These are phyloP conservation scores for Raphanus sativus DNA, from an alignment of 345 rosid genomes.

Conservation along the genomic window DNA sequence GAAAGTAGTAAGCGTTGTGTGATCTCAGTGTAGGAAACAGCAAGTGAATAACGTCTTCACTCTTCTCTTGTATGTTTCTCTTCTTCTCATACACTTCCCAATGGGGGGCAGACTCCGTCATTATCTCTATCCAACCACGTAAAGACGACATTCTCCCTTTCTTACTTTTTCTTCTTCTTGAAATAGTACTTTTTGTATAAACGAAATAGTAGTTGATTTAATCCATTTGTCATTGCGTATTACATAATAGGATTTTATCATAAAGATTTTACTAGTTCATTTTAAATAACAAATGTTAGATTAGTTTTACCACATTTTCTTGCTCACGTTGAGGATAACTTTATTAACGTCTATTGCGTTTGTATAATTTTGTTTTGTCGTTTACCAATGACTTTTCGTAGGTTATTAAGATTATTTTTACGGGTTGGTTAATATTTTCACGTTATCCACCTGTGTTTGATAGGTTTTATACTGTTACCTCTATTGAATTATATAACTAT, in stretches of 20 bases:
- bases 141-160: neutral
- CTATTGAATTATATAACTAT: neutral
- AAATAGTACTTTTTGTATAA: neutral
- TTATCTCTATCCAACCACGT: constrained; percentile 20
- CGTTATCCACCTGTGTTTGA: neutral
- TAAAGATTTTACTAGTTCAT: neutral
- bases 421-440: neutral
- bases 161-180: neutral
- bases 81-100: constrained; percentile 3
- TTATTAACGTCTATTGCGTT: neutral
- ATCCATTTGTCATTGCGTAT: neutral
- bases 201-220: neutral
- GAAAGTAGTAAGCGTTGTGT: constrained; percentile 13
- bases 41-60: constrained; percentile 25
- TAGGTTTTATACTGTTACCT: neutral
- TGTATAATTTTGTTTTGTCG: neutral
- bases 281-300: neutral
- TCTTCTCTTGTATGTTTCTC: constrained; percentile 12
- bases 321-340: neutral
- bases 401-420: neutral
- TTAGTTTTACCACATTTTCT: neutral
- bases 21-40: neutral
- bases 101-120: neutral
- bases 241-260: neutral
- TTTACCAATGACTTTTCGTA: neutral